Evolutionary conservation across 495 filamentous ascomycete genomes (phyloP), one percentile per base, ranked within the genome.

Genomic region (Neurospora sp.): DNA sequence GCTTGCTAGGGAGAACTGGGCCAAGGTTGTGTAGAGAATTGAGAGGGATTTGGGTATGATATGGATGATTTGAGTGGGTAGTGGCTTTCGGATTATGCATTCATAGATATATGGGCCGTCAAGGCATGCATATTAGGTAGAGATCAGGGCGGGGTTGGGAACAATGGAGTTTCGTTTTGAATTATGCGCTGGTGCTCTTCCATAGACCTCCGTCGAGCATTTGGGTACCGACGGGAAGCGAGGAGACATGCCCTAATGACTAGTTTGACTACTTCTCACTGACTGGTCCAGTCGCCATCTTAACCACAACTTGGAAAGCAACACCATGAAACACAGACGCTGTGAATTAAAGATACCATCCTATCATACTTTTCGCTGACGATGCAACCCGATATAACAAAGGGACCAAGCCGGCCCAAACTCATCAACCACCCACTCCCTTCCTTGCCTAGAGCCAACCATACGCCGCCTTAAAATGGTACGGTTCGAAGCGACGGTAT

Each of bases 1-100:
- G 65, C 48, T 69, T 68, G 83, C 84, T 20, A 82, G 84, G 74
- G 80, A 75, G 71, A 81, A 76, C 35, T 86, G 84, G 84, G 73
- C 69, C 2, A 79, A 77, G 72, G 39, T 81, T 70, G 73, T 70
- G 10, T 77, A 70, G 70, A 59, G 35, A 48, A 37, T 44, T 9
- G 37, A 48, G 5, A 16, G 10, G 31, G 22, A 44, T 14, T 14
- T 6, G 20, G 10, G 20, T 71, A 20, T n/a, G 59, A 41, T 4
- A 39, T 35, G 22, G 20, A 18, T 68, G 31, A n/a, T 39, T 27
- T 69, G 9, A 12, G 7, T 14, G 18, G 44, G n/a, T 10, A 18
- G 46, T 22, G 46, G n/a, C 10, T 48, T 22, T 48, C n/a, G n/a
- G n/a, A 20, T 48, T n/a, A 48, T 48, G 46, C 53, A 65, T 65